Base-by-base conservation (phyloP, 305 asterid species). In the Fraxinus sp. region DNA sequence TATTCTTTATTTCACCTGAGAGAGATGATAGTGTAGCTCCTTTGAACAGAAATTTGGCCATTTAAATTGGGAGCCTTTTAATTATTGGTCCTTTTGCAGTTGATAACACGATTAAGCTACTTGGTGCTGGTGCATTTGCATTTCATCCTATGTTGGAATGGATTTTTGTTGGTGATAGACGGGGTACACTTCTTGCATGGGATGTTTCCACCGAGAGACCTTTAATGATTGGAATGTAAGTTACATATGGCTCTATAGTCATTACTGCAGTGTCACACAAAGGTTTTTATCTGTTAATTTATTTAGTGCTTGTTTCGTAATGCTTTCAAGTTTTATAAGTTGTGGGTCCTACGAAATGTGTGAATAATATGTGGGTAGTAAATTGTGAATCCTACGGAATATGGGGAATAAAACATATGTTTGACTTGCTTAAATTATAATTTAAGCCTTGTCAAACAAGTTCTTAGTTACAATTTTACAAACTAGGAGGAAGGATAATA, bases 141-240 rank as follows among this genome's bases (percentile, higher is more conserved):
- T 97, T 97, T 90, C 99, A 97, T 82, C 97, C 99, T 62, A 93
- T 93, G 76, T 77, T 97, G 89, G 99, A 97, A 91, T 95, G 98
- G 99, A 90, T 97, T 87, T 97, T 97, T 87, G 91, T 97, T 87
- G 99, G 98, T 81, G 99, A 95, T 89, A 92, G 99, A 87, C 92
- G 98, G 30, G 99, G 99, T 83, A 97, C 98, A 79, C 92, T 97
- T 86, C 92, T 97, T 92, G 99, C 98, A 68, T 97, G 99, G 99
- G 99, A 97, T 90, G 97, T 97, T 85, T 97, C 99, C 84, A 95
- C 98, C 10, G 99, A 97, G 83, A 97, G 98, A 85, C 99, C 99
- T 80, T 83, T 92, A 91, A 97, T 97, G 99, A 97, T 97, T 83
- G 99, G 99, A 89, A 91, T 97, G 99, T 97, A 88, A 93, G 99